These are phyloP conservation scores for Gaeumannomyces tritici DNA, from an alignment of 2,329 filamentous ascomycete genomes.

Conservation along the genomic window DNA sequence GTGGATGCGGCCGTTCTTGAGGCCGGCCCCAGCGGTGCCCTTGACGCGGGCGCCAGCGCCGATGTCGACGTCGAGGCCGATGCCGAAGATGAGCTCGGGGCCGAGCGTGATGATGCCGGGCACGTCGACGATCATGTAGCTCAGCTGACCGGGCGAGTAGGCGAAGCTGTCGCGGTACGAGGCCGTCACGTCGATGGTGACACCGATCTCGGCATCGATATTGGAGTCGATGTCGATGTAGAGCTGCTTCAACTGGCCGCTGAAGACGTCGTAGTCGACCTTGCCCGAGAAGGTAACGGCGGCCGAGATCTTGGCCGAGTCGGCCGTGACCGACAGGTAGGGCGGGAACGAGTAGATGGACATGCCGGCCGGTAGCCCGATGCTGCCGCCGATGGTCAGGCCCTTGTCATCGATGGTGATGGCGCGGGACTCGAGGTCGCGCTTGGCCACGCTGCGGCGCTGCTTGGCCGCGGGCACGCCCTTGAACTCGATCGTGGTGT, in stretches of 20 bases:
- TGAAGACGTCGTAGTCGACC: slow-evolving; percentile 28
- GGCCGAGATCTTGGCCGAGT: slow-evolving; percentile 23
- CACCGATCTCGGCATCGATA: slow-evolving; percentile 23
- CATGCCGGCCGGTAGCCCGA: slow-evolving; percentile 9
- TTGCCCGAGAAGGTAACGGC: slow-evolving; percentile 29
- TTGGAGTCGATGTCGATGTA: slow-evolving; percentile 31
- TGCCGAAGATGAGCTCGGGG: slow-evolving; percentile 4
- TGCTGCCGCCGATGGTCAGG: slow-evolving; percentile 26
- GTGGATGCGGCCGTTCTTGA: slow-evolving; percentile 15
- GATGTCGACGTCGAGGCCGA: slow-evolving; percentile 7
- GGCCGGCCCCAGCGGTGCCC: slow-evolving; percentile 11
- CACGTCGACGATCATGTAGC: slow-evolving; percentile 25
- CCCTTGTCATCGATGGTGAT: background rate
- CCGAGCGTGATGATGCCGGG: slow-evolving; percentile 25
- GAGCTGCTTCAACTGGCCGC: slow-evolving; percentile 22
- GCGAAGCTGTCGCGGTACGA: slow-evolving; percentile 22
- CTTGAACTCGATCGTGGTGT: slow-evolving; percentile 7
- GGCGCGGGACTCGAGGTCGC: background rate
- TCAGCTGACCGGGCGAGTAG: slow-evolving; percentile 25
- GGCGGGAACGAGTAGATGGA: slow-evolving; percentile 11
- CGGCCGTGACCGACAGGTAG: slow-evolving; percentile 23
- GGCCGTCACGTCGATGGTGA: slow-evolving; percentile 23
- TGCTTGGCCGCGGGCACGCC: slow-evolving; percentile 1
- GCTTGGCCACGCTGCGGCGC: background rate
- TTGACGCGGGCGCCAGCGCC: slow-evolving; percentile 8